phyloP scores from a whole-genome alignment of 2,329 filamentous ascomycete species.

The Neophaeococcomyces aloes region DNA sequence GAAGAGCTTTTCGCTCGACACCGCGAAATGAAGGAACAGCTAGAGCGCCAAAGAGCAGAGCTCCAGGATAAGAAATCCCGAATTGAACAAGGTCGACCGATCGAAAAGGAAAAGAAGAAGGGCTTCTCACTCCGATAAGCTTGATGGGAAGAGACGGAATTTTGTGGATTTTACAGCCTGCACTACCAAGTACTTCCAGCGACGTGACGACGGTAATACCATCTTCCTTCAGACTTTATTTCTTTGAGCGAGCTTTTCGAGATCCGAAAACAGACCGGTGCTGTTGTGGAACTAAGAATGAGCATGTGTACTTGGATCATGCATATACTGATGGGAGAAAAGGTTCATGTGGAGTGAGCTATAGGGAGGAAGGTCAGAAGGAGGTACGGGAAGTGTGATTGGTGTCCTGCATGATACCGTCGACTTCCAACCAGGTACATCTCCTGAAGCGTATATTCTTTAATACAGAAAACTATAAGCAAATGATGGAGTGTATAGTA shows the following conservation, averaged over 20 bases:
- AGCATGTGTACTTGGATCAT: constrained; percentile 20
- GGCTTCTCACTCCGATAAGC: constrained; percentile 93
- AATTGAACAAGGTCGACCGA: constrained; percentile 84
- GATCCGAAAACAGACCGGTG: constrained; percentile 17
- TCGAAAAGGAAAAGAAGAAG: constrained; percentile 98
- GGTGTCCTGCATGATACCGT: not conserved
- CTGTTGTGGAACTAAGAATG: constrained; percentile 19
- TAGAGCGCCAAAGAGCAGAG: constrained; percentile 87
- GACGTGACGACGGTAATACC: constrained; percentile 23
- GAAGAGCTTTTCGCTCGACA: constrained; percentile 97
- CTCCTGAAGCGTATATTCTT: constrained; percentile 13
- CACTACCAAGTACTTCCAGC: constrained; percentile 17
- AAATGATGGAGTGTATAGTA: constrained; percentile 2
- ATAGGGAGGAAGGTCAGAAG: not conserved
- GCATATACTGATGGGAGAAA: constrained; percentile 15
- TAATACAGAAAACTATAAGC: constrained; percentile 6
- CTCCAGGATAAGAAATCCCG: constrained; percentile 97
- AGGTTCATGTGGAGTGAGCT: constrained; percentile 3
- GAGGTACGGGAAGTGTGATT: not conserved
- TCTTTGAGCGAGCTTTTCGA: constrained; percentile 1
- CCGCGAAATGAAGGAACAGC: constrained; percentile 99
- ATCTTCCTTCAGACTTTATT: constrained; percentile 5
- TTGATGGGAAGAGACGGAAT: constrained; percentile 10
- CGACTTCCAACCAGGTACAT: constrained; percentile 17
- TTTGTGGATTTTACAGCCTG: constrained; percentile 18